phyloP scores from a whole-genome alignment of 2,329 filamentous ascomycete genomes.

The Sarocladiaceae sp. region DNA sequence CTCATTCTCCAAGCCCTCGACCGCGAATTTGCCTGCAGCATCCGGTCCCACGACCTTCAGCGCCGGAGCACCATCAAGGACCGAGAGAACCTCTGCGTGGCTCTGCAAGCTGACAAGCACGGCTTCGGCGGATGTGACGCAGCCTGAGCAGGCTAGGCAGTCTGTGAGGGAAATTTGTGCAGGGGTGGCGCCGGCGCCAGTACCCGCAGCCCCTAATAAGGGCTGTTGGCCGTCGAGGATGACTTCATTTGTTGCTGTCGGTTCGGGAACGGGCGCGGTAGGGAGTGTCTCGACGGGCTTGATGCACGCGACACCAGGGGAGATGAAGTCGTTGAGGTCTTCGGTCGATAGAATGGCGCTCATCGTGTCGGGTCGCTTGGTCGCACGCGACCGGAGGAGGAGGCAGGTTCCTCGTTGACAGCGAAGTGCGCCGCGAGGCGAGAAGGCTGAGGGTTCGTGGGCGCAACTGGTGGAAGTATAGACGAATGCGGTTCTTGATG shows the following conservation, averaged over 20 bases:
- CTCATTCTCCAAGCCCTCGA: slow-evolving; percentile 51
- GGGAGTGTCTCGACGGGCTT: slow-evolving; percentile 95
- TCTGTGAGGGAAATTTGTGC: slow-evolving; percentile 95
- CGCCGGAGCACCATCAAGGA: slow-evolving; percentile 65
- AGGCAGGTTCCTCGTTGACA: too few relatives aligned
- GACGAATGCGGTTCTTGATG: too few relatives aligned
- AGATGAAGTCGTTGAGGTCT: slow-evolving; percentile 98
- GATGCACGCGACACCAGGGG: slow-evolving; percentile 94
- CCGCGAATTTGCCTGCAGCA: slow-evolving; percentile 27
- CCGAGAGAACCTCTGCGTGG: slow-evolving; percentile 82
- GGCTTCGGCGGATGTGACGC: slow-evolving; percentile 94
- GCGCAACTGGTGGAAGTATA: too few relatives aligned
- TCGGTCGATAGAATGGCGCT: slow-evolving; percentile 95
- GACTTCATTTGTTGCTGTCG: slow-evolving; percentile 58
- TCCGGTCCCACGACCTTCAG: slow-evolving; percentile 34
- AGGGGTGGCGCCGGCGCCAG: slow-evolving; percentile 52
- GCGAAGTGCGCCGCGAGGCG: too few relatives aligned
- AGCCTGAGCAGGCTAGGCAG: slow-evolving; percentile 95
- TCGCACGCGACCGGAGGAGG: too few relatives aligned
- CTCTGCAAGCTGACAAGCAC: slow-evolving; percentile 95
- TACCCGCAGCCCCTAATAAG: slow-evolving; percentile 38
- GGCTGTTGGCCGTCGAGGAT: slow-evolving; percentile 81
- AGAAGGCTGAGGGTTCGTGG: too few relatives aligned
- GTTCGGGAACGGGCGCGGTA: slow-evolving; percentile 34
- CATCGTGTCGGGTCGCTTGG: slow-evolving; percentile 67